phyloP scores from a whole-genome alignment of 345 rosid genomes.

The Bruguiera parviflora region DNA sequence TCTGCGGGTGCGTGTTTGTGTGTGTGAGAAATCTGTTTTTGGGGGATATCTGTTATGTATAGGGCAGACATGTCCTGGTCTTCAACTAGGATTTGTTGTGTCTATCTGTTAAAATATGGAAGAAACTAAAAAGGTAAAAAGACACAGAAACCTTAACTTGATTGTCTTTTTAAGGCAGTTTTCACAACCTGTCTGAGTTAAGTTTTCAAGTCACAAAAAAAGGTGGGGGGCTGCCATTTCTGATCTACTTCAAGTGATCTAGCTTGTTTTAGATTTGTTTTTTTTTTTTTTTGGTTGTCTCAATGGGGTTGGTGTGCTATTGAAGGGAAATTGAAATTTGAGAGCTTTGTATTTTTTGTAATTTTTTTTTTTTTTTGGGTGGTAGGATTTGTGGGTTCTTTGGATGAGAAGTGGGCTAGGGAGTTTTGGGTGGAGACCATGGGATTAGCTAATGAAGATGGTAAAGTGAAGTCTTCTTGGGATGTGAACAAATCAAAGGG shows the following conservation, averaged over 20 bases:
- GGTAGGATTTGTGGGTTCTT: constrained; percentile 22
- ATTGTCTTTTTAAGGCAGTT: constrained; percentile 7
- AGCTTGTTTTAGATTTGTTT: neutral
- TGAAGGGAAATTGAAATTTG: constrained; percentile 9
- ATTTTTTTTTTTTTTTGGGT: neutral
- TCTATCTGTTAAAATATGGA: neutral
- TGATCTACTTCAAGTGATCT: constrained; percentile 16
- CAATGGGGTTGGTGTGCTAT: constrained; percentile 15
- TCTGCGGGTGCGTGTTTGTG: neutral
- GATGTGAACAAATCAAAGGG: constrained; percentile 40
- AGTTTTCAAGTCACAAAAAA: neutral
- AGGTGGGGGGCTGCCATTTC: constrained; percentile 4
- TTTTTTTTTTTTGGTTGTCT: neutral
- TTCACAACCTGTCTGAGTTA: neutral
- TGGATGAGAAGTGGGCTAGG: constrained; percentile 30
- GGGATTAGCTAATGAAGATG: constrained; percentile 40
- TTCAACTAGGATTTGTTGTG: constrained; percentile 21
- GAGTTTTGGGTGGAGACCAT: constrained; percentile 29
- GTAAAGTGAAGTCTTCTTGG: constrained; percentile 40
- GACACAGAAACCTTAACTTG: neutral
- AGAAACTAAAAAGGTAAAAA: neutral
- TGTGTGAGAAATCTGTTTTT: neutral
- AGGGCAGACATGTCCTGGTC: constrained; percentile 21
- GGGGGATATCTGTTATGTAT: constrained; percentile 8
- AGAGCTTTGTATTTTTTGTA: neutral